phyloP scores from a whole-genome alignment of 2,329 filamentous ascomycete species.

The Epichloe scottii region DNA sequence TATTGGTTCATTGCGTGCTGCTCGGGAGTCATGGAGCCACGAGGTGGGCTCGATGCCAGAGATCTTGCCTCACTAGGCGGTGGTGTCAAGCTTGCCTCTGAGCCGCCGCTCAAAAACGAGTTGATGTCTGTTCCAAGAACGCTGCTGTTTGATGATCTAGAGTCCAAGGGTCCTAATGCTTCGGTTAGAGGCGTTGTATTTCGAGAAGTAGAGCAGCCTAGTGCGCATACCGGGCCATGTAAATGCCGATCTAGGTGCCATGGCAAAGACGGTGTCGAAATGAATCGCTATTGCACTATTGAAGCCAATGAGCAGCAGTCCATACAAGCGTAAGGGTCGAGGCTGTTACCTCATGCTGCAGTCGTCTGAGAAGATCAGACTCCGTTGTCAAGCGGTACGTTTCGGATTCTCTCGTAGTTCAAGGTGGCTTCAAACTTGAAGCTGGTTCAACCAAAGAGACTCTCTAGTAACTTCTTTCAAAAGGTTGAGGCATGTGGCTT shows the following conservation, averaged over 20 bases:
- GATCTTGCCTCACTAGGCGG: conserved; percentile 38
- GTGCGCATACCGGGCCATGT: conserved; percentile 33
- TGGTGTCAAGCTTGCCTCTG: conserved; percentile 36
- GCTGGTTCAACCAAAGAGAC: too few species aligned
- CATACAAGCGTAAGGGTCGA: background rate
- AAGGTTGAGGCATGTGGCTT: background rate
- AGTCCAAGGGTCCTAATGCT: conserved; percentile 22
- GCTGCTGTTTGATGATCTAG: conserved; percentile 17
- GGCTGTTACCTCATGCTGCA: conserved; percentile 24
- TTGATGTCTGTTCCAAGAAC: conserved; percentile 33
- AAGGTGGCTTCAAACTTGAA: background rate
- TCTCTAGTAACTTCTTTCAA: background rate
- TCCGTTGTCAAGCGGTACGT: background rate
- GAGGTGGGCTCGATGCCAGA: conserved; percentile 45
- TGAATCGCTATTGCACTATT: conserved; percentile 36
- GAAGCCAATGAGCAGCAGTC: background rate
- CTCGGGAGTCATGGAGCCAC: conserved; percentile 40
- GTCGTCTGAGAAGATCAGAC: background rate
- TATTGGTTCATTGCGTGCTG: conserved; percentile 51
- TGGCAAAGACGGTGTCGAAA: conserved; percentile 38
- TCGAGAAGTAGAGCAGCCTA: conserved; percentile 5
- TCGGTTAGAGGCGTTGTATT: background rate
- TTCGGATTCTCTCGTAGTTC: background rate
- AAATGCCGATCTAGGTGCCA: conserved; percentile 38
- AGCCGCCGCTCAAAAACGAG: conserved; percentile 28